Conservation (phyloP, 2,329 filamentous ascomycete species). For the Teratosphaeriaceae sp. region DNA sequence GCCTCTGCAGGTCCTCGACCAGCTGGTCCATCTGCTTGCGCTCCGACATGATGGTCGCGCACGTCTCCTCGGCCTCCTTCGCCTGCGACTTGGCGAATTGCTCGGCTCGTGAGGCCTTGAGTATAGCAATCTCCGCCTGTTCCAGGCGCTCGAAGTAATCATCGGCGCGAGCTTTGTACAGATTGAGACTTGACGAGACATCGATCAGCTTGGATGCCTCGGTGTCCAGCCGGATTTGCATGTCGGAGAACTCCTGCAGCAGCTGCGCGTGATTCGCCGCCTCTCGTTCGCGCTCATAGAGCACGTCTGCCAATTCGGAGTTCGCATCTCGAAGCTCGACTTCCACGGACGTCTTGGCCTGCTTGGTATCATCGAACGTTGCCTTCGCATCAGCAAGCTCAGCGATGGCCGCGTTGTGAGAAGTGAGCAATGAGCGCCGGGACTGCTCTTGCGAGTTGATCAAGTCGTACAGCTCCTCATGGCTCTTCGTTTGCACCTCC, state of each 20-base stretch:
- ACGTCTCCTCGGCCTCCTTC: slow-evolving; percentile 85
- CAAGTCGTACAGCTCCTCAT: slow-evolving; percentile 88
- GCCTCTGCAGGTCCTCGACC: slow-evolving; percentile 83
- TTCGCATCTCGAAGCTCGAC: slow-evolving; percentile 78
- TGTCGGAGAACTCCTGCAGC: slow-evolving; percentile 83
- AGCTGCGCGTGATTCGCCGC: slow-evolving; percentile 80
- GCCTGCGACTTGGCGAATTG: slow-evolving; percentile 90
- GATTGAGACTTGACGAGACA: slow-evolving; percentile 70
- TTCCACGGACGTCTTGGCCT: slow-evolving; percentile 70
- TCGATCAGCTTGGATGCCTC: slow-evolving; percentile 82
- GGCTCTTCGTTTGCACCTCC: slow-evolving; percentile 86
- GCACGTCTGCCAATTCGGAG: slow-evolving; percentile 77
- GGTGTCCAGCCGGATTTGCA: slow-evolving; percentile 87
- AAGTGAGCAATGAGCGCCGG: slow-evolving; percentile 70
- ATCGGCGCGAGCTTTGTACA: slow-evolving; percentile 89
- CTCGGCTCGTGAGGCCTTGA: slow-evolving; percentile 86
- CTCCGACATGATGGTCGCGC: slow-evolving; percentile 83
- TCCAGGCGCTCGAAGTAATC: slow-evolving; percentile 97
- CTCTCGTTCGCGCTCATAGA: slow-evolving; percentile 75
- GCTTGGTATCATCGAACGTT: slow-evolving; percentile 80
- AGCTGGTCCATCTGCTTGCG: slow-evolving; percentile 81
- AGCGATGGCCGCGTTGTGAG: slow-evolving; percentile 76
- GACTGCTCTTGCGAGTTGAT: slow-evolving; percentile 92
- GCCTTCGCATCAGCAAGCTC: slow-evolving; percentile 83
- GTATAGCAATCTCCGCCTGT: slow-evolving; percentile 89